These are phyloP conservation scores for Lentithecium fluviatile DNA, from an alignment of 495 filamentous ascomycete species.

Conservation along the genomic window DNA sequence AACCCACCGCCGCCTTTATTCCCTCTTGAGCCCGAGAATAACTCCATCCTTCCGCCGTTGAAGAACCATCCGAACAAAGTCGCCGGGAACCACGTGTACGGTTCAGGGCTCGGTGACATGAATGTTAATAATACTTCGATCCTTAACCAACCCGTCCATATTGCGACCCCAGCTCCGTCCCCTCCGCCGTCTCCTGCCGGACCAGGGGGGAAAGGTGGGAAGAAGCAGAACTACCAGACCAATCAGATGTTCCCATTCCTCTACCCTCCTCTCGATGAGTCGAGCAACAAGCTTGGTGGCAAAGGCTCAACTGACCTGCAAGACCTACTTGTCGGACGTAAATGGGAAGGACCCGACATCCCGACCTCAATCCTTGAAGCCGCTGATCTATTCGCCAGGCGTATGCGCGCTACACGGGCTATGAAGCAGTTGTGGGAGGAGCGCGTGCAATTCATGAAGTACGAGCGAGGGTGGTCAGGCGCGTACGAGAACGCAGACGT, in stretches of 20 bases:
- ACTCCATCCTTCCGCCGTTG: slow-evolving; percentile 83
- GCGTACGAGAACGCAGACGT: slow-evolving; percentile 31
- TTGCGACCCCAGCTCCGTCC: slow-evolving; percentile 95
- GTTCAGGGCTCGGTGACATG: slow-evolving; percentile 40
- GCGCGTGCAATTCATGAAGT: slow-evolving; percentile 83
- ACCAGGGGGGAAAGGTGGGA: slow-evolving; percentile 85
- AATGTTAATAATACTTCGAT: slow-evolving; percentile 68
- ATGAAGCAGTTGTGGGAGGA: slow-evolving; percentile 95
- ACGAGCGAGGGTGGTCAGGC: slow-evolving; percentile 75
- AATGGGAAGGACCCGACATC: slow-evolving; percentile 88
- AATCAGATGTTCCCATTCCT: slow-evolving; percentile 98
- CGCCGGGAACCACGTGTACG: slow-evolving; percentile 35
- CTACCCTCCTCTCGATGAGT: slow-evolving; percentile 84
- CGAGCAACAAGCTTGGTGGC: slow-evolving; percentile 79
- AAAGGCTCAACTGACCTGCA: slow-evolving; percentile 77
- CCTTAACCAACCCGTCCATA: slow-evolving; percentile 92
- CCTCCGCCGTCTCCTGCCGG: slow-evolving; percentile 88
- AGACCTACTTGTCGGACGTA: slow-evolving; percentile 70
- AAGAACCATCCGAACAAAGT: slow-evolving; percentile 64
- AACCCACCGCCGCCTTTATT: slow-evolving; percentile 80
- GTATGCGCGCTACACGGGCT: slow-evolving; percentile 85
- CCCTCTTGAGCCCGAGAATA: slow-evolving; percentile 84
- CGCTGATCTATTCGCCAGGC: slow-evolving; percentile 83
- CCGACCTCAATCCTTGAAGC: slow-evolving; percentile 92
- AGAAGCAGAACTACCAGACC: slow-evolving; percentile 99